phyloP scores from a whole-genome alignment of 441 rosid species.

The Omphalea diandra region DNA sequence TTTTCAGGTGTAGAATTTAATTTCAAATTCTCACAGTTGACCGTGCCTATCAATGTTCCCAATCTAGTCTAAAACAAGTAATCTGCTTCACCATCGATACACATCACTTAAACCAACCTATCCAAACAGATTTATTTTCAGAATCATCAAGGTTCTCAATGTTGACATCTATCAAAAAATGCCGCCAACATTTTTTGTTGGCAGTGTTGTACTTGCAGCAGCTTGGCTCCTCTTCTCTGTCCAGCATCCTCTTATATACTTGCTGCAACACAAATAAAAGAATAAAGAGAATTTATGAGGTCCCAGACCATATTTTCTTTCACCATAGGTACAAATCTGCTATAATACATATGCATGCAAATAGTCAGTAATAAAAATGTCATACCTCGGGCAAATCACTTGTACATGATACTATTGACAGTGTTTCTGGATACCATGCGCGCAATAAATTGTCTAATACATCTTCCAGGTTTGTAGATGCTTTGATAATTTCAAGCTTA shows the following conservation, averaged over 20 bases:
- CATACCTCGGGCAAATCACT: conserved; percentile 31
- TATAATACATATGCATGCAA: not conserved
- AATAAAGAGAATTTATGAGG: not conserved
- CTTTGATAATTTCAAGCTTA: conserved; percentile 32
- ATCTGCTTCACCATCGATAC: conserved; percentile 5
- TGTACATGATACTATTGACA: conserved; percentile 26
- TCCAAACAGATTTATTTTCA: conserved; percentile 14
- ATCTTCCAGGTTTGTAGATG: conserved; percentile 27
- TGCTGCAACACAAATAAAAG: conserved; percentile 19
- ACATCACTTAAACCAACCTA: conserved; percentile 26
- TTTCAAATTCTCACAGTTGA: not conserved
- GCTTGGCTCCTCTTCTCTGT: conserved; percentile 14
- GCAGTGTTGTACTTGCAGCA: conserved; percentile 29
- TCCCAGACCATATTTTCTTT: not conserved
- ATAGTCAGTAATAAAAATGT: not conserved
- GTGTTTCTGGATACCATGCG: conserved; percentile 28
- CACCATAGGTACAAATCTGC: not conserved
- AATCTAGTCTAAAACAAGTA: conserved; percentile 21
- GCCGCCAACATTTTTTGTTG: conserved; percentile 37
- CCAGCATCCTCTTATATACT: conserved; percentile 15
- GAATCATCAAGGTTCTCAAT: conserved; percentile 21
- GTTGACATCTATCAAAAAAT: conserved; percentile 25
- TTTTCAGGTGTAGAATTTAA: not conserved
- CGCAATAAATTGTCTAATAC: conserved; percentile 26
- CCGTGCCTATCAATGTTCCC: conserved; percentile 13